phyloP scores from a whole-genome alignment of 2,329 filamentous ascomycete species.

The Alternaria rosae region DNA sequence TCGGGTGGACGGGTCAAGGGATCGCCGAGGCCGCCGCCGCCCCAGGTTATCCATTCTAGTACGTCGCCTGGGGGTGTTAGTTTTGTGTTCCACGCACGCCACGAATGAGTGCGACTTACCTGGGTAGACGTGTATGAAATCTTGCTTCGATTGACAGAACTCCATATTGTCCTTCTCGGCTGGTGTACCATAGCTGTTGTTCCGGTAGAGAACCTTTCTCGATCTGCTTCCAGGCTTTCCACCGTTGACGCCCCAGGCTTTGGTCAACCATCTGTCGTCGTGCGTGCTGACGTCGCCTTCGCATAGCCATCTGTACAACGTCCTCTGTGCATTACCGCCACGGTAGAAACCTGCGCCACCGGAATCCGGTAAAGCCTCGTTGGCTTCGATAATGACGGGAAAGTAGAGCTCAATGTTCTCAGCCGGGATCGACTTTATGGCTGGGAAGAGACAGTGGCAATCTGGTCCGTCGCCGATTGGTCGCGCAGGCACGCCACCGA shows the following conservation, averaged over 20 bases:
- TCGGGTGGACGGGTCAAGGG: slow-evolving; percentile 54
- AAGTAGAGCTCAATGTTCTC: slow-evolving; percentile 60
- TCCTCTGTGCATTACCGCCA: slow-evolving; percentile 59
- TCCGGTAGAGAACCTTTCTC: slow-evolving; percentile 54
- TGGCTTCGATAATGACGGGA: slow-evolving; percentile 58
- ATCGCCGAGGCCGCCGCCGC: slow-evolving; percentile 59
- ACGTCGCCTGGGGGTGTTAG: slow-evolving; percentile 49
- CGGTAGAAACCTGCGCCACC: slow-evolving; percentile 58
- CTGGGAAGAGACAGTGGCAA: slow-evolving; percentile 60
- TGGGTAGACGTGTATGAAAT: slow-evolving; percentile 56
- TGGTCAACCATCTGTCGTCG: slow-evolving; percentile 59
- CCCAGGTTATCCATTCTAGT: slow-evolving; percentile 61
- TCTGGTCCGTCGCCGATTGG: slow-evolving; percentile 59
- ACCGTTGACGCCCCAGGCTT: slow-evolving; percentile 59
- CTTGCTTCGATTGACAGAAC: slow-evolving; percentile 57
- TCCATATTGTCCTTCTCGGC: slow-evolving; percentile 46
- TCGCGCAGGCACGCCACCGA: slow-evolving; percentile 59
- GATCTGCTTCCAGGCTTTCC: slow-evolving; percentile 56
- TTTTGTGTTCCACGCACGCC: not conserved
- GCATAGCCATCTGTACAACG: slow-evolving; percentile 56
- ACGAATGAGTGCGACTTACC: slow-evolving; percentile 23
- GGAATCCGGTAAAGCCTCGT: slow-evolving; percentile 58
- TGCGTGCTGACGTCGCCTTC: slow-evolving; percentile 58
- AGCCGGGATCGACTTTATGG: slow-evolving; percentile 60
- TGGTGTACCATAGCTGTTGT: slow-evolving; percentile 47